phyloP scores from a whole-genome alignment of 106 monocot genomes.

The Cymbidium sinense region DNA sequence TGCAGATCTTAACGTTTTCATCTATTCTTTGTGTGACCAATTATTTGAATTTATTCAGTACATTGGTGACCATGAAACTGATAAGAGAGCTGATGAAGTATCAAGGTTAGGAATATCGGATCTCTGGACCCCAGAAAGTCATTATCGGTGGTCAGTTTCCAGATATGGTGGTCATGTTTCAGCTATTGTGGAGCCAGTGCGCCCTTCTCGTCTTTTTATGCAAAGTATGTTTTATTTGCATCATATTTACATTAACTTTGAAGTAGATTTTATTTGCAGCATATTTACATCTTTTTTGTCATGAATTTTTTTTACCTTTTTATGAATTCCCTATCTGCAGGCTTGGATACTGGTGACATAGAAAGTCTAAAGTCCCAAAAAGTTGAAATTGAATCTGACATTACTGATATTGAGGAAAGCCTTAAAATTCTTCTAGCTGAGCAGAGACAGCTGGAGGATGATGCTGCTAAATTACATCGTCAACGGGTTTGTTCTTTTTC shows the following conservation, averaged over 20 bases:
- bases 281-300: background rate
- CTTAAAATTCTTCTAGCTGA: conserved; percentile 51
- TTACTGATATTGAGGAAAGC: conserved; percentile 45
- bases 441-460: conserved; percentile 78
- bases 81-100: conserved; percentile 71
- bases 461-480: conserved; percentile 61
- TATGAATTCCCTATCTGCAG: conserved; percentile 24
- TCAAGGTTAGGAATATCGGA: conserved; percentile 51
- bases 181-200: conserved; percentile 60
- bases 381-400: conserved; percentile 46
- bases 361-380: conserved; percentile 53
- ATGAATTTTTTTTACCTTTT: background rate
- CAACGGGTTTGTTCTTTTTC: conserved; percentile 37
- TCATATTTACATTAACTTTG: background rate
- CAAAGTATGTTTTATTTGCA: conserved; percentile 45
- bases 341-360: conserved; percentile 60
- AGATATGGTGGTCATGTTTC: conserved; percentile 91
- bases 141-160: conserved; percentile 80
- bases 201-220: conserved; percentile 66
- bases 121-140: conserved; percentile 97
- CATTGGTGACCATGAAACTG: conserved; percentile 77
- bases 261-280: conserved; percentile 39
- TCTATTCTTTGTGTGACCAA: background rate
- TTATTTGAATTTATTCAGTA: conserved; percentile 35
- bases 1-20: background rate